These are phyloP conservation scores for Sarocladiaceae sp. DNA, from an alignment of 2,329 filamentous ascomycete genomes.

Conservation along the genomic window DNA sequence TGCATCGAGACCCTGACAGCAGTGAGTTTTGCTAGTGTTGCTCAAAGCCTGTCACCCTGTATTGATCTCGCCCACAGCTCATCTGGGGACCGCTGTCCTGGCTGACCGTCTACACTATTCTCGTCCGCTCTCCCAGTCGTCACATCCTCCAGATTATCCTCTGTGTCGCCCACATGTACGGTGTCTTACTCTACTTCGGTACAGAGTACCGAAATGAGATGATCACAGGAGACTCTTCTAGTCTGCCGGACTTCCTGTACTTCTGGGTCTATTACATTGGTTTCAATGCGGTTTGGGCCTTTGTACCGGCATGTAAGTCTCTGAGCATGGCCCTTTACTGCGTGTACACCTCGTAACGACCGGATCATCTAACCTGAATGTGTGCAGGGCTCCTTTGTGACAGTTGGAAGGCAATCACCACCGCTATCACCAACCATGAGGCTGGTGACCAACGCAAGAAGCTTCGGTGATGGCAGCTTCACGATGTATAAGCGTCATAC, in stretches of 20 bases:
- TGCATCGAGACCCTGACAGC: constrained; percentile 81
- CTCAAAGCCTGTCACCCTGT: not conserved
- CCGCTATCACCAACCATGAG: not conserved
- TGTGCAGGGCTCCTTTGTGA: not conserved
- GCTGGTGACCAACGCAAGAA: not conserved
- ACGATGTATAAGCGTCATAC: no score
- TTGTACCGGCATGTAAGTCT: constrained; percentile 50
- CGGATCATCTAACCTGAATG: not conserved
- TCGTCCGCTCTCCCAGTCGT: constrained; percentile 36
- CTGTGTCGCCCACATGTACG: constrained; percentile 54
- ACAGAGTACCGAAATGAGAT: constrained; percentile 32
- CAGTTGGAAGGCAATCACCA: constrained; percentile 8
- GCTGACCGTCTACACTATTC: constrained; percentile 41
- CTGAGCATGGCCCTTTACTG: not conserved
- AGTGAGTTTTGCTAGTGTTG: constrained; percentile 41
- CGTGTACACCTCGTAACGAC: not conserved
- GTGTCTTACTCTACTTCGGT: constrained; percentile 58
- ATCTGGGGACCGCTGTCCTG: constrained; percentile 57
- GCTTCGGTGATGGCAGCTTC: not conserved
- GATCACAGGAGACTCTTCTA: constrained; percentile 36
- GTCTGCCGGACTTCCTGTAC: constrained; percentile 56
- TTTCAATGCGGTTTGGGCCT: constrained; percentile 57
- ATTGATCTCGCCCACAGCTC: constrained; percentile 28
- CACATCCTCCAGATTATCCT: constrained; percentile 48
- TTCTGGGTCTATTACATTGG: constrained; percentile 61